Evolutionary conservation across 257 asterid genomes (phyloP).

Genomic region (Gentiana dahurica): DNA sequence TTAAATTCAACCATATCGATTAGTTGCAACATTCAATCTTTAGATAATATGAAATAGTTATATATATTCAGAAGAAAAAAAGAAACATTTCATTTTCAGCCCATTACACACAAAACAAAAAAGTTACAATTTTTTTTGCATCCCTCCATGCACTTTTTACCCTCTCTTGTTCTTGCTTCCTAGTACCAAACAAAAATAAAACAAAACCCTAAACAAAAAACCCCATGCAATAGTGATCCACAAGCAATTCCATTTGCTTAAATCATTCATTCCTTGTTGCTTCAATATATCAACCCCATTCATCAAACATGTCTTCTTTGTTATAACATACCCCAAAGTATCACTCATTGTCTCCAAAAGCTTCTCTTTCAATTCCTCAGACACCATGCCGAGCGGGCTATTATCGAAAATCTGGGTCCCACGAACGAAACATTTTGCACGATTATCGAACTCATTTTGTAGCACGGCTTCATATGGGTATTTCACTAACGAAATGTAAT

Average conservation of each 20-base stretch:
- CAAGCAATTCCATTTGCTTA: constrained; percentile 52
- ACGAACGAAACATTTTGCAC: constrained; percentile 45
- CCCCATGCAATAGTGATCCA: constrained; percentile 80
- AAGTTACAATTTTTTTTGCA: too few species aligned
- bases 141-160: constrained; percentile 5
- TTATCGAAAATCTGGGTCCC: constrained; percentile 68
- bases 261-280: constrained; percentile 64
- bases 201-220: constrained; percentile 59
- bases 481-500: constrained; percentile 58
- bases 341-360: constrained; percentile 46
- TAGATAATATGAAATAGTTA: too few species aligned
- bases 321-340: constrained; percentile 45
- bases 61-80: too few species aligned
- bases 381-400: constrained; percentile 39
- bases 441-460: constrained; percentile 56
- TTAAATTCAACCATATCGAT: too few species aligned
- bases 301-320: constrained; percentile 54
- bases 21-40: too few species aligned
- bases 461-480: constrained; percentile 76
- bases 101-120: background rate
- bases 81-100: too few species aligned
- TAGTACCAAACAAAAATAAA: constrained; percentile 51
- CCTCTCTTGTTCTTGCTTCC: constrained; percentile 78
- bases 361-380: constrained; percentile 35
- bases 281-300: constrained; percentile 67